phyloP scores from a whole-genome alignment of 1,284 basidiomycete genomes.

The Ustilago cynodontis region DNA sequence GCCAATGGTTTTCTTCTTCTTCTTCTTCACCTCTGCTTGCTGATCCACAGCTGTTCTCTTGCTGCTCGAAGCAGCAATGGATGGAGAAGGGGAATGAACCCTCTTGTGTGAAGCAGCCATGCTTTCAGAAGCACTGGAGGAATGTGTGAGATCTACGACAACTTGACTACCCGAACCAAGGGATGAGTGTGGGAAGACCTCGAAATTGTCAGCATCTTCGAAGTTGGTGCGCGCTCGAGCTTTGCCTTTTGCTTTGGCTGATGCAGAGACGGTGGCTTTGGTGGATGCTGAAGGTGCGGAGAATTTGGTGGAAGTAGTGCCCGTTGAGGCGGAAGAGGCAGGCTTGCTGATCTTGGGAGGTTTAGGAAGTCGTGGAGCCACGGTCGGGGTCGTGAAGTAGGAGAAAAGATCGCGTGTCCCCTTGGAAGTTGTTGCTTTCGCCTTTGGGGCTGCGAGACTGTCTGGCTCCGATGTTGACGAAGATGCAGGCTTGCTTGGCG shows the following conservation, averaged over 20 bases:
- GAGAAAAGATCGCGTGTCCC: slow-evolving; percentile 22
- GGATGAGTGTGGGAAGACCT: not conserved
- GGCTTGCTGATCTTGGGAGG: not conserved
- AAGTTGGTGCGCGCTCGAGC: not conserved
- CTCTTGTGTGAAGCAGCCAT: not conserved
- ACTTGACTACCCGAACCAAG: slow-evolving; percentile 8
- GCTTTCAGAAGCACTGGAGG: slow-evolving; percentile 18
- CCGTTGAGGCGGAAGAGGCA: too few relatives aligned
- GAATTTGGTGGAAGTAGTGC: not conserved
- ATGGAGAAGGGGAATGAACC: slow-evolving; percentile 2
- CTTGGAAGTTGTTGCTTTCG: slow-evolving; percentile 10
- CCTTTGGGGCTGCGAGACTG: not conserved
- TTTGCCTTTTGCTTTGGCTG: slow-evolving; percentile 16
- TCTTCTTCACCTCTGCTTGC: not conserved
- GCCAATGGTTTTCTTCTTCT: slow-evolving; percentile 2
- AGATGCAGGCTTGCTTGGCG: not conserved
- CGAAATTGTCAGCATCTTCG: slow-evolving; percentile 10
- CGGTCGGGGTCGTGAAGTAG: slow-evolving; percentile 13
- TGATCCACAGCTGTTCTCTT: not conserved
- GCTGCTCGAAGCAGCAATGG: not conserved
- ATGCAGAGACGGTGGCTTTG: not conserved
- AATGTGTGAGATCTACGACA: slow-evolving; percentile 19
- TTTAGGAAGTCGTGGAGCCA: not conserved
- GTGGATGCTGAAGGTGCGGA: not conserved
- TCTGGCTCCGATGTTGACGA: not conserved